Percentiles rank a stretch among this genome's conserved stretches.
Evolutionary conservation across 2,329 filamentous ascomycete species (phyloP).

Genomic region (Ophiognomonia clavigignenti-juglandacearum): DNA sequence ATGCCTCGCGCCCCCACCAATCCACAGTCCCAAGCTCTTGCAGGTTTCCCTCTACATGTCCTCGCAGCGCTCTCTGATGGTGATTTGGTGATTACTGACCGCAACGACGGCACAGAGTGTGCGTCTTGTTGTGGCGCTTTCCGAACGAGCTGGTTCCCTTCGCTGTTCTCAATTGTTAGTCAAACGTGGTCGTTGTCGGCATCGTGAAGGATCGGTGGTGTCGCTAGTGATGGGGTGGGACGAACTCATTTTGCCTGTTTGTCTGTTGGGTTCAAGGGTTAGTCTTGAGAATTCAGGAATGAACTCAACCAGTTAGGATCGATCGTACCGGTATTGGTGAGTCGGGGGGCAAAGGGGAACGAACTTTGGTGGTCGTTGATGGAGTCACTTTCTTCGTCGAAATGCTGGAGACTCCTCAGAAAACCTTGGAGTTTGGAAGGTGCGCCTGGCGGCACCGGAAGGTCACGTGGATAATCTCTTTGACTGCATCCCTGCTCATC

Average conservation of each 20-base stretch:
- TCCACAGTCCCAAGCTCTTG: background rate
- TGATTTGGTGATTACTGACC: slow-evolving; percentile 58
- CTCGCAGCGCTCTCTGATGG: too few species aligned
- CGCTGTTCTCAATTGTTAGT: slow-evolving; percentile 15
- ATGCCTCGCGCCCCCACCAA: slow-evolving; percentile 1
- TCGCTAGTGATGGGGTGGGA: slow-evolving; percentile 21
- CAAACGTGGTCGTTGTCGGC: slow-evolving; percentile 15
- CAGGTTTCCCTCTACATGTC: slow-evolving; percentile 1
- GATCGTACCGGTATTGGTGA: slow-evolving; percentile 14
- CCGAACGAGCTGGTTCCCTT: slow-evolving; percentile 18
- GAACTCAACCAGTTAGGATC: background rate
- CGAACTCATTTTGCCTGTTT: slow-evolving; percentile 55
- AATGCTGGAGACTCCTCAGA: background rate
- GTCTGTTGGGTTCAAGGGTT: slow-evolving; percentile 22
- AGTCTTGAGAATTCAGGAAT: slow-evolving; percentile 8
- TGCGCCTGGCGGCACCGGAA: too few species aligned
- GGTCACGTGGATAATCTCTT: background rate
- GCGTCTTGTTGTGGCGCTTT: slow-evolving; percentile 49
- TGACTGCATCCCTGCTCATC: too few species aligned
- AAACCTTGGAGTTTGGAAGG: too few species aligned
- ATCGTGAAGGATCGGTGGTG: too few species aligned
- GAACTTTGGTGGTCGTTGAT: slow-evolving; percentile 14
- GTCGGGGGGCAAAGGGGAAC: slow-evolving; percentile 13
- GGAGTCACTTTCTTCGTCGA: slow-evolving; percentile 16
- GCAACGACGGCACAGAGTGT: slow-evolving; percentile 97